A percentile compares a stretch with the other conserved stretches of the same genome.
Evolutionary conservation across 345 rosid genomes (phyloP).

Genomic region (Eutrema heterophyllum): DNA sequence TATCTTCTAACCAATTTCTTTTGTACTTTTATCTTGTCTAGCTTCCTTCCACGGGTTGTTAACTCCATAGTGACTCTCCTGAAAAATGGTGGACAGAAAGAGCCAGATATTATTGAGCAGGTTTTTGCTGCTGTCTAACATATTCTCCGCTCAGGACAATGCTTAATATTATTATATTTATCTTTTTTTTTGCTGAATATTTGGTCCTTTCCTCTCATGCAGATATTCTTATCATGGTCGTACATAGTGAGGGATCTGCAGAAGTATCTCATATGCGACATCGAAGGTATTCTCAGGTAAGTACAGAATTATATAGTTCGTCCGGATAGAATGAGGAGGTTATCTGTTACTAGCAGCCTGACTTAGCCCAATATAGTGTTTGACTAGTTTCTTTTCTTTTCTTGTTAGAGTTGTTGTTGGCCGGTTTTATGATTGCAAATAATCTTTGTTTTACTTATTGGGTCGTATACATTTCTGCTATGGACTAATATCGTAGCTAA

Average conservation of each 20-base stretch:
- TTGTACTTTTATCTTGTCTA: slow-evolving; percentile 27
- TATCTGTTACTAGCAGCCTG: not conserved
- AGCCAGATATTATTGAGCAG: slow-evolving; percentile 84
- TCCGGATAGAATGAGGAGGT: not conserved
- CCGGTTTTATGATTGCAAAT: not conserved
- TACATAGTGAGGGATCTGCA: slow-evolving; percentile 58
- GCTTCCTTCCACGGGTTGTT: slow-evolving; percentile 58
- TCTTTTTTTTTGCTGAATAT: not conserved
- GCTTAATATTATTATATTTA: not conserved
- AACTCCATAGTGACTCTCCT: slow-evolving; percentile 55
- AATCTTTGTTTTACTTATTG: not conserved
- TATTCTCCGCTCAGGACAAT: not conserved
- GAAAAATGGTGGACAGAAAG: slow-evolving; percentile 63
- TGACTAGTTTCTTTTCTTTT: not conserved
- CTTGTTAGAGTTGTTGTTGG: not conserved
- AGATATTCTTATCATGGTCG: slow-evolving; percentile 72
- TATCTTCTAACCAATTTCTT: not conserved
- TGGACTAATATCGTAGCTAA: not conserved
- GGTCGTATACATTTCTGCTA: not conserved
- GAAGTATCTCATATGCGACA: slow-evolving; percentile 50
- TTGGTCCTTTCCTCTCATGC: slow-evolving; percentile 25
- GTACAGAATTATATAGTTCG: not conserved
- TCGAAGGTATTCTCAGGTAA: slow-evolving; percentile 55
- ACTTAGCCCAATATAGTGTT: not conserved
- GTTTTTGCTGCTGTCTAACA: slow-evolving; percentile 25